phyloP scores from a whole-genome alignment of 139 green algal species.

The Ettlia oleoabundans region DNA sequence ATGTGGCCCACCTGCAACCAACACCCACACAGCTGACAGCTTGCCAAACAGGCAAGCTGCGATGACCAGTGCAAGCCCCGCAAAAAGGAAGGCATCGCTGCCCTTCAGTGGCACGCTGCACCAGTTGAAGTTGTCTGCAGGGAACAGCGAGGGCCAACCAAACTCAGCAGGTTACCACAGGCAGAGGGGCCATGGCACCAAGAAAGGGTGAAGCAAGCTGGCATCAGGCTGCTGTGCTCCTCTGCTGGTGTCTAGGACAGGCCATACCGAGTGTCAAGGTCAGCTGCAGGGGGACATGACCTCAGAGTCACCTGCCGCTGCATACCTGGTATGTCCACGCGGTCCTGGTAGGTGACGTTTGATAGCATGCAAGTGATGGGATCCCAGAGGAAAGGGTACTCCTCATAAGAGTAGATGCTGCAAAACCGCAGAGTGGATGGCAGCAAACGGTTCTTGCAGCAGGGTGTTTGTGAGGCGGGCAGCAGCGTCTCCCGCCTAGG shows the following conservation, averaged over 20 bases:
- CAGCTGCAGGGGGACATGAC: neutral
- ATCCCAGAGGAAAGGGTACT: slow-evolving; percentile 27
- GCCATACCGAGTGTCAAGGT: too few species aligned
- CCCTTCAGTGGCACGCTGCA: slow-evolving; percentile 37
- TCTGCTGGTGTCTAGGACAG: too few species aligned
- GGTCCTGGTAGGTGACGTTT: slow-evolving; percentile 34
- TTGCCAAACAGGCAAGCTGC: slow-evolving; percentile 49
- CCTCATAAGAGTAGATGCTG: slow-evolving; percentile 35
- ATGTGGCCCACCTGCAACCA: slow-evolving; percentile 32
- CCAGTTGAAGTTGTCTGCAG: slow-evolving; percentile 37
- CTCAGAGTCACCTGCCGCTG: neutral
- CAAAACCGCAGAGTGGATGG: neutral
- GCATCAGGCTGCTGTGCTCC: too few species aligned
- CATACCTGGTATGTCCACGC: slow-evolving; percentile 10
- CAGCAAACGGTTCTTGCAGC: neutral
- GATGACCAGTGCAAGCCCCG: slow-evolving; percentile 42
- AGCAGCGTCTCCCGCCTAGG: neutral
- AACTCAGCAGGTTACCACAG: neutral
- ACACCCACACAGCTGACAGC: slow-evolving; percentile 50
- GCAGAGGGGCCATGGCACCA: too few species aligned
- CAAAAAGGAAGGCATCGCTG: slow-evolving; percentile 57
- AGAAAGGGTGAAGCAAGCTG: too few species aligned
- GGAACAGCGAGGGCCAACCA: neutral
- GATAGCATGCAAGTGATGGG: slow-evolving; percentile 34
- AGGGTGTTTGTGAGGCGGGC: too few species aligned